Base-by-base conservation (phyloP, 2,329 filamentous ascomycete species). In the Penicillium sp. region DNA sequence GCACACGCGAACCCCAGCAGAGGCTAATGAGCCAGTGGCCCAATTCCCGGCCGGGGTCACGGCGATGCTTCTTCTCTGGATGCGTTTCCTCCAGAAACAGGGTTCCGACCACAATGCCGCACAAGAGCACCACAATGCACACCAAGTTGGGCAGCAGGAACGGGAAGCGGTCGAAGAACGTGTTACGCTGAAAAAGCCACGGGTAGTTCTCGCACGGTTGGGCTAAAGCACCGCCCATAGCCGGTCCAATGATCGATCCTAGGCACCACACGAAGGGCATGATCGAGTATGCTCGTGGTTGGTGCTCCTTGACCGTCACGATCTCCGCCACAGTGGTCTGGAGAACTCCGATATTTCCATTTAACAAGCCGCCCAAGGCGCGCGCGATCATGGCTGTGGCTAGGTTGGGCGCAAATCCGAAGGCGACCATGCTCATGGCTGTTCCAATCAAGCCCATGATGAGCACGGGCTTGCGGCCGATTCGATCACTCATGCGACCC, bases 251-350 rank as follows among this genome's bases (percentile, higher is more conserved):
- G 64, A 97, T 96, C 26, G 93, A 96, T 80, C 94, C 94, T 67
- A 99, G 81, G 69, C 92, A 96, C 94, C 94, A 99, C 24, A 97
- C 90, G 70, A 96, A 90, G 6, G 94, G 94, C 91, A 99, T 96
- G 62, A 97, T 92, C 12, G 93, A 90, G 75, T 95, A 99, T 45
- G 93, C 94, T 64, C 90, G 89, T 62, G 92, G 88, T 72, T 97
- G 92, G 70, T 97, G 91, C 71, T 93, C 88, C 74, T 96, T 95
- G 54, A 89, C 87, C 4, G 90, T 96, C 24, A 97, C 88, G 54
- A 99, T 81, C 72, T 99, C 94, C 16, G 90, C 90, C 34, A 99
- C 91, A 0, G 93, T 97, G 6, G 93, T 97, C 70, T 96, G 90
- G 61, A 97, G 80, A 3, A 96, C 93, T 44, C 92, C 93, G 67